Conservation (phyloP, 2,329 filamentous ascomycete genomes). For the Diplodia mutila region DNA sequence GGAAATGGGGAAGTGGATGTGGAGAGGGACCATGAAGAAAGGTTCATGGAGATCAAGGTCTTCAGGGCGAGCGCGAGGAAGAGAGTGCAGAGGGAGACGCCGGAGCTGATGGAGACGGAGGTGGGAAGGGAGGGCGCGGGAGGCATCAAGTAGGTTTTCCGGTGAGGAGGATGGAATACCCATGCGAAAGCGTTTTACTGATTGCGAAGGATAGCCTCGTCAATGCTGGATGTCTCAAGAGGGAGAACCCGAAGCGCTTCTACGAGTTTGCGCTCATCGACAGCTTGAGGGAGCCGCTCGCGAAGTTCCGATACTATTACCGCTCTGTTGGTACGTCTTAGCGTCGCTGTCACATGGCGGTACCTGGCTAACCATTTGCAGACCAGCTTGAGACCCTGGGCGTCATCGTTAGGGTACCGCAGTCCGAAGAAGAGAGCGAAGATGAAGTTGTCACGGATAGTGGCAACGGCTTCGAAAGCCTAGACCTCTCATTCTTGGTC, state of each 20-base stretch:
- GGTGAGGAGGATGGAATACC: not conserved
- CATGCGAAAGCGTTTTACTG: not conserved
- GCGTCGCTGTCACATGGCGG: not conserved
- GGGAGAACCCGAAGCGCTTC: conserved; percentile 47
- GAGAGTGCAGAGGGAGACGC: conserved; percentile 39
- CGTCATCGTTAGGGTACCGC: not conserved
- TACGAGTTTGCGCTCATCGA: conserved; percentile 57
- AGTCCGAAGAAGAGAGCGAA: not conserved
- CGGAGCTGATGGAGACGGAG: conserved; percentile 33
- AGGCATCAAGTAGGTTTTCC: conserved; percentile 38
- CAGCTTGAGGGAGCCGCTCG: conserved; percentile 53
- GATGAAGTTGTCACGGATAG: conserved; percentile 1
- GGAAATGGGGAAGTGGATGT: conserved; percentile 18
- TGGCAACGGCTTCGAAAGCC: conserved; percentile 13
- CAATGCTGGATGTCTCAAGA: conserved; percentile 43
- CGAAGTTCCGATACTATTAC: conserved; percentile 48
- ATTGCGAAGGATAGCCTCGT: conserved; percentile 36
- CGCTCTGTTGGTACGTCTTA: conserved; percentile 34
- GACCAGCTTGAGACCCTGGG: conserved; percentile 26
- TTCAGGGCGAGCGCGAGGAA: conserved; percentile 47
- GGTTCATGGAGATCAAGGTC: conserved; percentile 48
- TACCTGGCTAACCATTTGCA: conserved; percentile 13
- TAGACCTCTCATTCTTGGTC: conserved; percentile 12
- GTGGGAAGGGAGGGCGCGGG: conserved; percentile 26
- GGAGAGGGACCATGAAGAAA: conserved; percentile 32